A percentile compares a stretch with the other conserved stretches of the same genome.
phyloP scores from a whole-genome alignment of 1,284 basidiomycete genomes.

The Tetrapyrgos nigripes region DNA sequence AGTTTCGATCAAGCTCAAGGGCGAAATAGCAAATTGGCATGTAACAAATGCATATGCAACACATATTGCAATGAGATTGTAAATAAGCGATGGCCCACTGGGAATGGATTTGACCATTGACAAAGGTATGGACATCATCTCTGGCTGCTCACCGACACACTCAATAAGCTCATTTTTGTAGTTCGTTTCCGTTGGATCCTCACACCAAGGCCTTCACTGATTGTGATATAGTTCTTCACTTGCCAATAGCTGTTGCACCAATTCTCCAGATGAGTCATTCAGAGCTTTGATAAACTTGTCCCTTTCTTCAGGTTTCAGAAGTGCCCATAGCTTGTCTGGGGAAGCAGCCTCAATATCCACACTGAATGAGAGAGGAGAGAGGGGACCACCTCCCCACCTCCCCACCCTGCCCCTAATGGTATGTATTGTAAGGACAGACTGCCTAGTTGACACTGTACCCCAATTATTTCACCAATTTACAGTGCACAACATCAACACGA shows the following conservation, averaged over 20 bases:
- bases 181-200: slow-evolving; percentile 29
- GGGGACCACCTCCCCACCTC: too few relatives aligned
- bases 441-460: too few relatives aligned
- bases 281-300: slow-evolving; percentile 64
- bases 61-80: slow-evolving; percentile 70
- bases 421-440: too few relatives aligned
- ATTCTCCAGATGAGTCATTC: slow-evolving; percentile 61
- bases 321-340: slow-evolving; percentile 68
- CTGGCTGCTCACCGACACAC: slow-evolving; percentile 48
- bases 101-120: slow-evolving; percentile 49
- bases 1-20: slow-evolving; percentile 48
- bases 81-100: slow-evolving; percentile 55
- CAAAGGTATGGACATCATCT: slow-evolving; percentile 54
- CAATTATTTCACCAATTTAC: too few relatives aligned
- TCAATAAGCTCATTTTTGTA: slow-evolving; percentile 8
- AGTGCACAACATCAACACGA: too few relatives aligned
- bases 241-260: slow-evolving; percentile 64
- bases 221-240: slow-evolving; percentile 58
- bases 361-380: too few relatives aligned
- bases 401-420: too few relatives aligned
- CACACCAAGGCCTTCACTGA: slow-evolving; percentile 72
- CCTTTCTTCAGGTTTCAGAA: slow-evolving; percentile 63
- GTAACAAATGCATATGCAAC: slow-evolving; percentile 70
- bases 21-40: slow-evolving; percentile 63
- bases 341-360: slow-evolving; percentile 63